Evolutionary conservation across 345 rosid genomes (phyloP), one percentile per base, ranked within the genome.

Genomic region (Gossypium stocksii): DNA sequence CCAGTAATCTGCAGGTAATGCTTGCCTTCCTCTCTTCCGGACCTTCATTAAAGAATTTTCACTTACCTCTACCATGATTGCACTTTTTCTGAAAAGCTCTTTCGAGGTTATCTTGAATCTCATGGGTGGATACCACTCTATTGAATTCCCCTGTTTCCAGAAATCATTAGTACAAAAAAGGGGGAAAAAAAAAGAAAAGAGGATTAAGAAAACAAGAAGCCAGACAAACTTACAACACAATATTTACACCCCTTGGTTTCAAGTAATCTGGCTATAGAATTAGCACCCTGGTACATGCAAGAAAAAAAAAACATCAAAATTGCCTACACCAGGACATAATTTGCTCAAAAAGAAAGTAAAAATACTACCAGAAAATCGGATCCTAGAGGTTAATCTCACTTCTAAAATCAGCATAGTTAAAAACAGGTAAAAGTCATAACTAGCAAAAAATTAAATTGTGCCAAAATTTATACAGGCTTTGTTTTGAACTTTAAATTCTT

Each of bases 1-100:
- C 99, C 99, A 95, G 68, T 85, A 95, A 73, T 95, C 99, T 4
- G 85, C 77, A 43, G 98, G 89, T 79, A 88, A 73, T 25, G 71
- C 65, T 72, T 16, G 71, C 57, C n/a, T 49, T 63, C 81, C 85
- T 10, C 74, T 77, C 82, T 64, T 85, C 54, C 29, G 72, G 7
- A 66, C 76, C 73, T 77, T 91, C 71, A 67, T 70, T 13, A 65
- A 78, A 27, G n/a, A 45, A 11, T 67, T 85, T 64, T 94, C 97
- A 15, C 56, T 77, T 16, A 88, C 85, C 77, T 90, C 97, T 7
- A 87, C 95, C 8, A 87, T 49, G 17, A 95, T 88, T 12, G 88
- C 87, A 23, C 90, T 73, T 82, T 82, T 82, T 53, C 86, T 81
- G 27, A 85, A 89, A 52, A 83, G 79, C n/a, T 91, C 93, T 67